phyloP scores from a whole-genome alignment of 352 stramenopile species.

The Thraustotheca clavata region DNA sequence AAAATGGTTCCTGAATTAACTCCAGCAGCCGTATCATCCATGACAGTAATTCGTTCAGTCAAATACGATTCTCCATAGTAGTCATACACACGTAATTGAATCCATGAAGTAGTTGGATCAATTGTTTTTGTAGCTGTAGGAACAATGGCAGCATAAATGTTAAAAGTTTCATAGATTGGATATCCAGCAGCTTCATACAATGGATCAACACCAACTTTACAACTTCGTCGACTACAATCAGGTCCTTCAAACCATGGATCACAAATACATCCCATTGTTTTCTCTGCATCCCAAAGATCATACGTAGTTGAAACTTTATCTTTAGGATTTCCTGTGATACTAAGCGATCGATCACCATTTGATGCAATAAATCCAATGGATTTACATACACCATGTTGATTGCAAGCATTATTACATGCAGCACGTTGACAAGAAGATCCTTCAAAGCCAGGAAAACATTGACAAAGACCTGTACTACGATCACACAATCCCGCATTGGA shows the following conservation, averaged over 20 bases:
- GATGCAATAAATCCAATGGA: constrained; percentile 48
- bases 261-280: constrained; percentile 4
- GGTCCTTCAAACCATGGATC: constrained; percentile 26
- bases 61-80: constrained; percentile 60
- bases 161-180: constrained; percentile 41
- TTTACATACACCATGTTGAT: constrained; percentile 58
- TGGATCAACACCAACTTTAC: constrained; percentile 63
- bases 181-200: constrained; percentile 39
- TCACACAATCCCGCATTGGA: constrained; percentile 92
- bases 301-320: constrained; percentile 23
- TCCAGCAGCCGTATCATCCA: constrained; percentile 21
- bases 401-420: constrained; percentile 62
- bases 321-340: constrained; percentile 23
- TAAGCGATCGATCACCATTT: constrained; percentile 38
- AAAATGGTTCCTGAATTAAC: constrained; percentile 14
- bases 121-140: not conserved
- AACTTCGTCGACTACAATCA: constrained; percentile 42
- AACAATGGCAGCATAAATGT: constrained; percentile 31
- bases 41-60: constrained; percentile 39
- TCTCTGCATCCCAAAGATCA: constrained; percentile 18
- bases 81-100: constrained; percentile 56
- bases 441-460: constrained; percentile 88
- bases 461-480: constrained; percentile 62
- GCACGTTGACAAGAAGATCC: constrained; percentile 77
- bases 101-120: constrained; percentile 21